Evolutionary conservation across 768 basidiomycete genomes (phyloP).

Genomic region (Rhizopogon vulgaris): DNA sequence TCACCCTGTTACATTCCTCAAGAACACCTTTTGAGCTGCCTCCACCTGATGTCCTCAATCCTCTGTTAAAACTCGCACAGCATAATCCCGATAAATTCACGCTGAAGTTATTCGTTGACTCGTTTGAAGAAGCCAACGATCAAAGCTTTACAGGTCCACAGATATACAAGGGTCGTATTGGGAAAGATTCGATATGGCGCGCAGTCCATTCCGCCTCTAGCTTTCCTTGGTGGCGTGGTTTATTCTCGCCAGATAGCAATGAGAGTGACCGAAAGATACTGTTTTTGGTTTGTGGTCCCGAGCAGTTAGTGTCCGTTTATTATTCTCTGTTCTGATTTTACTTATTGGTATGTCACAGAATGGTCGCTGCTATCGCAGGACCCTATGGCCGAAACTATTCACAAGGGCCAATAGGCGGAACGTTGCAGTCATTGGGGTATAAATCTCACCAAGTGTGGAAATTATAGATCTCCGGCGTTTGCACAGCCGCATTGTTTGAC

Average conservation of each 20-base stretch:
- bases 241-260: conserved; percentile 10
- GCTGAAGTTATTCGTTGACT: conserved; percentile 60
- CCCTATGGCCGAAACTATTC: conserved; percentile 72
- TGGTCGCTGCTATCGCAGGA: conserved; percentile 71
- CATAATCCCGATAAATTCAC: conserved; percentile 50
- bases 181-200: conserved; percentile 39
- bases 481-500: background rate
- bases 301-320: conserved; percentile 46
- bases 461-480: conserved; percentile 29
- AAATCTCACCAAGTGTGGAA: conserved; percentile 64
- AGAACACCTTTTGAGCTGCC: conserved; percentile 58
- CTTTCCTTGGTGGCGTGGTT: conserved; percentile 24
- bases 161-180: conserved; percentile 49
- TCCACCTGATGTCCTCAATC: conserved; percentile 53
- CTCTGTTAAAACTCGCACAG: conserved; percentile 42
- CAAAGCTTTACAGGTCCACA: conserved; percentile 7
- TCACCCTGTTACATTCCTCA: conserved; percentile 72
- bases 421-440: conserved; percentile 59
- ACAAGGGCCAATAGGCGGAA: conserved; percentile 65
- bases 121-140: conserved; percentile 15
- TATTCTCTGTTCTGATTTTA: background rate
- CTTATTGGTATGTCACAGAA: conserved; percentile 35
- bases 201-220: conserved; percentile 28
- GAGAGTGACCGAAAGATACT: conserved; percentile 38
- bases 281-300: conserved; percentile 82